phyloP scores from a whole-genome alignment of 2,329 filamentous ascomycete genomes.

The Pseudocercospora fuligena region DNA sequence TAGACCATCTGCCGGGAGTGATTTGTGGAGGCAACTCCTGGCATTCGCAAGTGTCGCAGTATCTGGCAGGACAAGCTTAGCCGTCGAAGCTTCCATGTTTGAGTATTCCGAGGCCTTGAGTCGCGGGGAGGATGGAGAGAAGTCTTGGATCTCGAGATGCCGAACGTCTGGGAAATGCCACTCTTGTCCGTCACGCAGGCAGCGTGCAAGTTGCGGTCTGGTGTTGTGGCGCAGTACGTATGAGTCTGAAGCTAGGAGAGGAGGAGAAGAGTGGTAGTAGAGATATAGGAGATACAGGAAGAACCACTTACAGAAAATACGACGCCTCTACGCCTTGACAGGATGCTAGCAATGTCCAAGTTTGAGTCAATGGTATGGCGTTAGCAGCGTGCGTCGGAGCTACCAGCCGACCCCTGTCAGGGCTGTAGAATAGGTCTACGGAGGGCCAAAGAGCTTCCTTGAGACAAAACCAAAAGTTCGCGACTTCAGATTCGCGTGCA shows the following conservation, averaged over 20 bases:
- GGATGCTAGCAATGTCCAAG: neutral
- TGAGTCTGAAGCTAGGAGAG: neutral
- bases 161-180: neutral
- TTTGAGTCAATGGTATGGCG: neutral
- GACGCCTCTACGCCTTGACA: neutral
- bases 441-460: neutral
- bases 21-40: constrained; percentile 42
- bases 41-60: constrained; percentile 37
- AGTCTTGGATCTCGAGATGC: neutral
- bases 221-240: neutral
- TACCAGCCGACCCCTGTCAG: neutral
- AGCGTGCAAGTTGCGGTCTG: neutral
- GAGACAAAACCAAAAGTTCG: neutral
- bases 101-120: neutral
- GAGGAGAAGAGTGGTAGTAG: too few species aligned
- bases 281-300: neutral
- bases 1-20: constrained; percentile 47
- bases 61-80: constrained; percentile 42
- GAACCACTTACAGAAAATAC: neutral
- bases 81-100: neutral
- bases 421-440: neutral
- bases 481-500: constrained; percentile 4
- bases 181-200: neutral
- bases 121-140: too few species aligned
- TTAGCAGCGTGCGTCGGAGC: neutral